Evolutionary conservation across 345 rosid species (phyloP), one percentile per base, ranked within the genome.

Genomic region (Rhodomyrtus tomentosa): DNA sequence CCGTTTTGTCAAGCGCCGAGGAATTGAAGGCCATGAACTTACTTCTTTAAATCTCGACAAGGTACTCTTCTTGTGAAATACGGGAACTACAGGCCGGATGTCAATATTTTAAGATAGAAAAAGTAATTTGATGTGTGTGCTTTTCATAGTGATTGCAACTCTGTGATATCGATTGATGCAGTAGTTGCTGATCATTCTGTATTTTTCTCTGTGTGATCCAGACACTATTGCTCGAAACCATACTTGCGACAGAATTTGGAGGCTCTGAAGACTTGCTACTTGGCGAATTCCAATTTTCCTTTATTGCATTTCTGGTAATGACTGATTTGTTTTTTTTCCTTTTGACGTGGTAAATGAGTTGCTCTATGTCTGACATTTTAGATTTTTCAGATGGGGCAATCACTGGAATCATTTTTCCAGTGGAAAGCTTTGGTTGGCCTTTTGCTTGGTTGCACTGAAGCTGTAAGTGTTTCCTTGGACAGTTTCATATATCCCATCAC

Each of bases 361-460:
- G 24, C 21, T 32, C 76, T 7, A 55, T 83, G 72, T 62, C 45
- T 83, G 10, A 72, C 62, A 83, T 85, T 81, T 51, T n/a, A 50
- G 38, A 52, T 82, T 56, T 51, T 93, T 92, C 96, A 96, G 99
- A 95, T 95, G 98, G 98, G 98, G 42, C 98, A 96, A 84, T 96
- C 99, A 73, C 96, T 96, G 87, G 94, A 94, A 87, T 93, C 95
- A 10, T 95, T 96, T 89, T 83, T 93, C 84, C 99, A 96, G 85
- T 96, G 99, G 99, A 96, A 95, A 89, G 92, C 98, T 62, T 87
- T 96, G 89, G 95, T 95, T 84, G 92, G 95, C 90, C 98, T 96
- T 84, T 85, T 96, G 52, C 88, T 95, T 72, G 96, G 98, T 53
- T 96, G 98, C 84, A 88, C 87, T n/a, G 92, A 94, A 83, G 99